These are phyloP conservation scores for Penicillium canescens DNA, from an alignment of 495 filamentous ascomycete genomes.

Conservation along the genomic window DNA sequence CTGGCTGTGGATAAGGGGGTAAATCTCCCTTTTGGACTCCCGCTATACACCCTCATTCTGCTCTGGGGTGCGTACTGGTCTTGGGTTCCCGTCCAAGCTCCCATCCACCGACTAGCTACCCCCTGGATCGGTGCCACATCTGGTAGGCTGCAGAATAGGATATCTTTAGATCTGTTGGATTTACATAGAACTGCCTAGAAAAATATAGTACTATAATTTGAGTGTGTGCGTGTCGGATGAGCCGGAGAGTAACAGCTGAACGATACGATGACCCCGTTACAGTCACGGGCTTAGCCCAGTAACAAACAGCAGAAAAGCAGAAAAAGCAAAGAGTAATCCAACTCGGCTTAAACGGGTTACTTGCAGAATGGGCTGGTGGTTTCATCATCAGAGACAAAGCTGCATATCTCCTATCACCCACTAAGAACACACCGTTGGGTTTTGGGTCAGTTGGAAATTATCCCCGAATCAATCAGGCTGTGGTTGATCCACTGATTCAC, in stretches of 20 bases:
- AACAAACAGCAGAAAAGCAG: neutral
- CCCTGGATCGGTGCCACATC: neutral
- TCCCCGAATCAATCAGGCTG: no score
- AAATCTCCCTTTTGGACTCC: constrained; percentile 3
- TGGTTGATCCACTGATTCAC: no score
- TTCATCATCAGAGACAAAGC: constrained; percentile 1
- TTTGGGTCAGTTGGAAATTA: no score
- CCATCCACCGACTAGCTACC: neutral
- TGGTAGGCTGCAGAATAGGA: constrained; percentile 1
- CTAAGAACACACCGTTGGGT: neutral
- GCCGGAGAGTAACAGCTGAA: neutral
- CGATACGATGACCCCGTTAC: neutral
- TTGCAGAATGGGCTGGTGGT: constrained; percentile 6
- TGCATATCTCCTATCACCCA: neutral
- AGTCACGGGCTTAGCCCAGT: neutral
- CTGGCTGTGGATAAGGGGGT: constrained; percentile 12
- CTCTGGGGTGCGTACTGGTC: constrained; percentile 1
- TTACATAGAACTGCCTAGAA: no score
- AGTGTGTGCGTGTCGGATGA: no score
- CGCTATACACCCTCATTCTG: neutral
- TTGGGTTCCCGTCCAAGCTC: constrained; percentile 6
- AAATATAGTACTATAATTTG: no score
- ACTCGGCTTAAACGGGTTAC: neutral
- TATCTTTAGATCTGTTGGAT: neutral
- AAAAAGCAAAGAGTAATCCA: neutral